A percentile compares a stretch with the other conserved stretches of the same genome.
These are phyloP conservation scores for Populus hybrid DNA, from an alignment of 441 rosid genomes.

Conservation along the genomic window DNA sequence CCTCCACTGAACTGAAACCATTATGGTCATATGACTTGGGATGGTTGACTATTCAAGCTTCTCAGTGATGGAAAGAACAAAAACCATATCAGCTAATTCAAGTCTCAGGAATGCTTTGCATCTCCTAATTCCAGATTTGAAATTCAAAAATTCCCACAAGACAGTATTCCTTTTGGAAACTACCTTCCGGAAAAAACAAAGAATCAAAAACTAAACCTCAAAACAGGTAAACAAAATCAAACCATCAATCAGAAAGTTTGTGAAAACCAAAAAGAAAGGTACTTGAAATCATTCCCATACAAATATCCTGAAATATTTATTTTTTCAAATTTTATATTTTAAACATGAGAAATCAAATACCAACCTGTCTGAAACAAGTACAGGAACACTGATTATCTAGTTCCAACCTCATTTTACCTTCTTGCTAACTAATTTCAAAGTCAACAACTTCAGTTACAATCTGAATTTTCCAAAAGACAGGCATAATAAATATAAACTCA, in stretches of 20 bases:
- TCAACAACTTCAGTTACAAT: neutral
- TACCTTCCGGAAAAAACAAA: neutral
- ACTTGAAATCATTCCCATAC: neutral
- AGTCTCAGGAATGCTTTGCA: neutral
- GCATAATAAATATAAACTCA: neutral
- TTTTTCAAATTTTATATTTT: too few species aligned
- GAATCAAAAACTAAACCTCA: neutral
- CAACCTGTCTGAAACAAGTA: neutral
- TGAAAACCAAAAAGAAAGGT: neutral
- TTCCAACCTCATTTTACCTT: neutral
- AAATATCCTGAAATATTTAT: neutral
- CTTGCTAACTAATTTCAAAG: neutral
- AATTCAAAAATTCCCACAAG: neutral
- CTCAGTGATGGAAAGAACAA: neutral
- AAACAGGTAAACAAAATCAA: neutral
- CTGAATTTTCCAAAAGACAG: neutral
- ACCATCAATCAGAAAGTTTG: neutral
- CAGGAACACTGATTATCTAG: neutral
- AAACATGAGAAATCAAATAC: neutral
- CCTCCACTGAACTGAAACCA: neutral
- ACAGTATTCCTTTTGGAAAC: neutral
- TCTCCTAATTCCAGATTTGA: neutral
- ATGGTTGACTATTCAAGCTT: neutral
- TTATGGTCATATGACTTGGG: neutral
- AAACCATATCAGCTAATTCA: neutral